Evolutionary conservation across 441 rosid genomes (phyloP).

Genomic region (Erodium trifolium): DNA sequence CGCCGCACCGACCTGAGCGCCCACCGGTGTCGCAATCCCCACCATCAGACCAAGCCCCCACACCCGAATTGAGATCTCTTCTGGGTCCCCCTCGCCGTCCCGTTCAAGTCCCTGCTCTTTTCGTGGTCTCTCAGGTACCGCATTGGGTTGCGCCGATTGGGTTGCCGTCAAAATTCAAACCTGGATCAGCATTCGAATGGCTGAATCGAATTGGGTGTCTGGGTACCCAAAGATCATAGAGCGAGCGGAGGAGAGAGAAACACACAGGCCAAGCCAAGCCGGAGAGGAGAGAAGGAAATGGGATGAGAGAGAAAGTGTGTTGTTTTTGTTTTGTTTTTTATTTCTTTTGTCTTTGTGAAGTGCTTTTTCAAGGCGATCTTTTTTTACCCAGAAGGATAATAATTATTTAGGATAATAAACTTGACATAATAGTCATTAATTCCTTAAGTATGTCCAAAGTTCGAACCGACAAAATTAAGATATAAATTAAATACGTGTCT

Average conservation of each 20-base stretch:
- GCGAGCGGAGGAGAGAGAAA: background rate
- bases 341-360: background rate
- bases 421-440: too few relatives aligned
- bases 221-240: slow-evolving; percentile 28
- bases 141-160: slow-evolving; percentile 41
- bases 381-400: too few relatives aligned
- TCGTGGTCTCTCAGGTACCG: slow-evolving; percentile 45
- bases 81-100: too few relatives aligned
- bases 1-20: slow-evolving; percentile 1
- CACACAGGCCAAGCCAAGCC: background rate
- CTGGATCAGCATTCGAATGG: slow-evolving; percentile 18
- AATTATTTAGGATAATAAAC: too few relatives aligned
- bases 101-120: slow-evolving; percentile 15
- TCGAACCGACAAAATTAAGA: too few relatives aligned
- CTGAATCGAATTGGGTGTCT: slow-evolving; percentile 23
- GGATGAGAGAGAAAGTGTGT: slow-evolving; percentile 22
- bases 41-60: slow-evolving; percentile 14
- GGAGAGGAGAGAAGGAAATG: background rate
- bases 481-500: too few relatives aligned
- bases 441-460: too few relatives aligned
- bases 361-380: background rate
- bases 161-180: background rate
- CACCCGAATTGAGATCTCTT: slow-evolving; percentile 12
- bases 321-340: slow-evolving; percentile 10
- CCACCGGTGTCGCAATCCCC: slow-evolving; percentile 7